These are phyloP conservation scores for Fusarium sambucinum DNA, from an alignment of 2,329 filamentous ascomycete species.

Conservation along the genomic window DNA sequence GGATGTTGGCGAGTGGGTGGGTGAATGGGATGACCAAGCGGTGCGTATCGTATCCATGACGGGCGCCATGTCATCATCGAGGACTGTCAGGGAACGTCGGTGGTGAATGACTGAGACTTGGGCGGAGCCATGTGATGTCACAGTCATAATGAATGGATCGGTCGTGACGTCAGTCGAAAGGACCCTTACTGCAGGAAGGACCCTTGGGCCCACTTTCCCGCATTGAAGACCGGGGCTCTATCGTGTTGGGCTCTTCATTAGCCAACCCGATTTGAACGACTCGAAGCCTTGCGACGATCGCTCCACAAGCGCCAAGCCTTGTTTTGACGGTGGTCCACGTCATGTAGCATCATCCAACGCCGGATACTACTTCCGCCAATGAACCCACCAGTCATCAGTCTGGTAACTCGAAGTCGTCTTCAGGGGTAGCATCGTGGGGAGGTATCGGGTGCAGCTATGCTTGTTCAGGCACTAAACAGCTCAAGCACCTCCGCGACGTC, in stretches of 20 bases:
- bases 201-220: slow-evolving; percentile 47
- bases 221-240: slow-evolving; percentile 19
- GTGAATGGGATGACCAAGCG: slow-evolving; percentile 13
- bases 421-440: neutral
- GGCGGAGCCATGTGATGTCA: slow-evolving; percentile 36
- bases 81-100: slow-evolving; percentile 15
- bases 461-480: neutral
- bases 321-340: slow-evolving; percentile 41
- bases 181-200: slow-evolving; percentile 50
- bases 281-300: slow-evolving; percentile 31
- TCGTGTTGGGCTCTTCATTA: slow-evolving; percentile 19
- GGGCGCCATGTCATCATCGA: slow-evolving; percentile 48
- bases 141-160: neutral
- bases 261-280: slow-evolving; percentile 35
- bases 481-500: slow-evolving; percentile 37
- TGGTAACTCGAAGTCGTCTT: neutral
- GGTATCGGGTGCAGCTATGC: neutral
- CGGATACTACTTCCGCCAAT: slow-evolving; percentile 11
- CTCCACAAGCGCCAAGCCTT: slow-evolving; percentile 41
- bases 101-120: slow-evolving; percentile 21
- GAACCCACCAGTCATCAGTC: slow-evolving; percentile 1
- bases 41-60: slow-evolving; percentile 23
- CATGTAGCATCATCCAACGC: slow-evolving; percentile 47
- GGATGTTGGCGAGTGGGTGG: neutral
- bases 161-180: slow-evolving; percentile 40